A percentile compares a stretch with the other conserved stretches of the same genome.
phyloP scores from a whole-genome alignment of 441 rosid genomes.

The Gossypium davidsonii region DNA sequence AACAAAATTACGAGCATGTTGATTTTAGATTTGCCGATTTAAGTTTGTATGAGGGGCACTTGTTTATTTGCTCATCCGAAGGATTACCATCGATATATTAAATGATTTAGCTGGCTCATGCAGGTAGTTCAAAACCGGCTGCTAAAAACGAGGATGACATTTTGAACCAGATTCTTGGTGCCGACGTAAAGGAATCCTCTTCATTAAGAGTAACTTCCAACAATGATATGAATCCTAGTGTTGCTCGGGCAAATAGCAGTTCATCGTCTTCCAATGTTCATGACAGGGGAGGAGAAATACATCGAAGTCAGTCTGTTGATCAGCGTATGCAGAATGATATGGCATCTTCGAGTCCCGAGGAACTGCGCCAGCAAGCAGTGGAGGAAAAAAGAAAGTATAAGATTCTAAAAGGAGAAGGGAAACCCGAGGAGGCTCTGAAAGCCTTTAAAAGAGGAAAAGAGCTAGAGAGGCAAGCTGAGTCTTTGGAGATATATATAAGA shows the following conservation, averaged over 20 bases:
- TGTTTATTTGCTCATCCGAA: background rate
- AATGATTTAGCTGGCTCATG: constrained; percentile 14
- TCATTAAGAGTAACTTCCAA: constrained; percentile 34
- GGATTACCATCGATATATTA: background rate
- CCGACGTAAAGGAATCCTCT: constrained; percentile 29
- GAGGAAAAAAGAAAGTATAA: constrained; percentile 72
- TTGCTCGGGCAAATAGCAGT: constrained; percentile 37
- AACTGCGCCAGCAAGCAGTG: constrained; percentile 61
- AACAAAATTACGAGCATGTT: background rate
- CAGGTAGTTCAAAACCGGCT: constrained; percentile 47
- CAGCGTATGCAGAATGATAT: constrained; percentile 24
- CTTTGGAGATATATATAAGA: constrained; percentile 58
- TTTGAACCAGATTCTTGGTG: constrained; percentile 52
- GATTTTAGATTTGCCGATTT: background rate
- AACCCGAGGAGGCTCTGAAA: constrained; percentile 76
- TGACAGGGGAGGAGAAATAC: constrained; percentile 31
- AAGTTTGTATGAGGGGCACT: background rate
- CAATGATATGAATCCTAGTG: constrained; percentile 23
- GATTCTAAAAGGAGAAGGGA: constrained; percentile 69
- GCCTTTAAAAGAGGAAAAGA: constrained; percentile 91
- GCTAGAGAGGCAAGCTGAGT: constrained; percentile 84
- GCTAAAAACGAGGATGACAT: constrained; percentile 59
- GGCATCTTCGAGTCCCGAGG: constrained; percentile 51
- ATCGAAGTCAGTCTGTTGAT: constrained; percentile 24
- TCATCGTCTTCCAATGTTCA: constrained; percentile 28